A percentile compares a stretch with the other conserved stretches of the same genome.
Evolutionary conservation across 192 early-diverging fungal species (phyloP).

Genomic region (Coemansia sp.): DNA sequence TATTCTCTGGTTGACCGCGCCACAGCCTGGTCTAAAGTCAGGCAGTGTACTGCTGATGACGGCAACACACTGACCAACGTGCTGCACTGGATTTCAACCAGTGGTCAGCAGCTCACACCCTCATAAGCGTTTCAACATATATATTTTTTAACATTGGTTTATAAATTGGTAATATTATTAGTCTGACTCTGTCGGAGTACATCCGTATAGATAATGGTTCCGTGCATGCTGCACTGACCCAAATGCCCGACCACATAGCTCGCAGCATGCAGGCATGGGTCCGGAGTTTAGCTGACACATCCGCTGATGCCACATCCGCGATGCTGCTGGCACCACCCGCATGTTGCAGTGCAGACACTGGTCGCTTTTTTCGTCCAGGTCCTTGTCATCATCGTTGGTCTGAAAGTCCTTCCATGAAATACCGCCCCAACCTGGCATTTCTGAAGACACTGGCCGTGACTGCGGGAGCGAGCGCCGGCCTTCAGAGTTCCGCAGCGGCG

Average conservation of each 20-base stretch:
- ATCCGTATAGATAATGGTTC: conserved; percentile 46
- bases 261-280: conserved; percentile 12
- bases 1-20: conserved; percentile 46
- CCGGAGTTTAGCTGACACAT: conserved; percentile 24
- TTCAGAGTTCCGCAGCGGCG: conserved; percentile 2
- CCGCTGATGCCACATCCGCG: conserved; percentile 38
- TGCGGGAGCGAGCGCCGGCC: neutral
- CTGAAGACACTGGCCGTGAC: conserved; percentile 3
- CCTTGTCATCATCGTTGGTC: neutral
- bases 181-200: conserved; percentile 13
- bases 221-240: conserved; percentile 25
- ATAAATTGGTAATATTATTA: neutral
- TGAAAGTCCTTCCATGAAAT: conserved; percentile 37
- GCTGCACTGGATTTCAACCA: conserved; percentile 54
- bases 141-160: neutral
- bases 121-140: neutral
- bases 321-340: conserved; percentile 22
- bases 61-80: conserved; percentile 56
- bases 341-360: conserved; percentile 41
- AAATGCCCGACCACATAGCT: conserved; percentile 19
- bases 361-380: neutral
- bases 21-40: conserved; percentile 27
- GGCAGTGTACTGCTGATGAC: conserved; percentile 41
- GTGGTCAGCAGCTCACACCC: conserved; percentile 15
- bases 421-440: conserved; percentile 5